Evolutionary conservation across 1,284 basidiomycete species (phyloP), one percentile per base, ranked within the genome.

Genomic region (Ceratobasidium sp.): DNA sequence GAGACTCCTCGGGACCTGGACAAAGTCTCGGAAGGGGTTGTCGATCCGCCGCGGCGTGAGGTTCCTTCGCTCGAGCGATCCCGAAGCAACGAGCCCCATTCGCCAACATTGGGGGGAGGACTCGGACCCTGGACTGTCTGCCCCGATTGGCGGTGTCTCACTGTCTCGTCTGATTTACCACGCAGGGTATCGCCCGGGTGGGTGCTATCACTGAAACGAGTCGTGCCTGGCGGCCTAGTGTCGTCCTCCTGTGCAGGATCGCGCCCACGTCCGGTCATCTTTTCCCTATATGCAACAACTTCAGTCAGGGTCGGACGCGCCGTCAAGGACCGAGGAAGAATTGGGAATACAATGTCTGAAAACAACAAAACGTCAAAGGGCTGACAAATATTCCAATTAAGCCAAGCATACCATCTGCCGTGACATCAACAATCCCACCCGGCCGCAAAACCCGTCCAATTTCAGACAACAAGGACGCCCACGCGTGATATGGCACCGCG

Each of bases 261-360:
- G 17, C 42, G 40, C 38, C 45, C 38, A 31, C 22, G 43, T 25
- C 56, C 42, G 27, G 27, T 58, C 13, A 42, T 35, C 35, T 12
- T 20, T 17, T 69, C 43, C 25, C 31, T 60, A 25, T 62, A 43
- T 12, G 45, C n/a, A 22, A 57, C 22, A 32, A 54, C 34, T 49
- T 64, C 25, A 20, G 56, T 43, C 32, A 32, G 34, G 31, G 56
- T 62, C 20, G 69, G 50, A 29, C 57, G 50, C 38, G 60, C 53
- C 38, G 57, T 49, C 12, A 56, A 27, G 7, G 69, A 56, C 31
- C 57, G 49, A 27, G 53, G 53, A 29, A 62, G 43, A 38, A 64
- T 47, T 27, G 70, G 70, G 35, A 71, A 71, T 7, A 71, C 32
- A 47, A 71, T 71, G 40, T 71, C 70, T 71, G 65, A 58, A 27